Evolutionary conservation across 1,284 basidiomycete species (phyloP).

Genomic region (Tylopilus microsporus): DNA sequence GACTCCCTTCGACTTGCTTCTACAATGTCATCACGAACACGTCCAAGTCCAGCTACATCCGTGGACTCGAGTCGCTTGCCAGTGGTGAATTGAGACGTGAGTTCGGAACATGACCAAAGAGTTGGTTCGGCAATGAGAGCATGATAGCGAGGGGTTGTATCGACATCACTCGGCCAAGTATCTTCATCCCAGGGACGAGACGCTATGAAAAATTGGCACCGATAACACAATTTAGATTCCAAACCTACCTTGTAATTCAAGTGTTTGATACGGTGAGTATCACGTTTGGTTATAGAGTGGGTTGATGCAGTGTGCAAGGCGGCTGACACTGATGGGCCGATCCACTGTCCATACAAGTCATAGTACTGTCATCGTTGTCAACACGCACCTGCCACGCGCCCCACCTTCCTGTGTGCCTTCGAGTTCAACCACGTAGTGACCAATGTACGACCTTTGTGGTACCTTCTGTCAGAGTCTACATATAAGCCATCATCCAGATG

Average conservation of each 20-base stretch:
- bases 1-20: conserved; percentile 67
- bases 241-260: conserved; percentile 82
- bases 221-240: not conserved
- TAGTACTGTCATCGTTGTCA: too few species aligned
- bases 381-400: too few species aligned
- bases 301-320: too few species aligned
- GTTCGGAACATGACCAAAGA: conserved; percentile 90
- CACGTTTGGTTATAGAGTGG: too few species aligned
- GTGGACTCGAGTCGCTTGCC: conserved; percentile 57
- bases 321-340: too few species aligned
- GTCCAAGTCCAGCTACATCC: conserved; percentile 51
- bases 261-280: conserved; percentile 75
- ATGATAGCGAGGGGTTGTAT: conserved; percentile 89
- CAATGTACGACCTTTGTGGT: too few species aligned
- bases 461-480: too few species aligned
- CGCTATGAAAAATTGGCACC: conserved; percentile 47
- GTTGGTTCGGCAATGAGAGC: conserved; percentile 91
- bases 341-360: too few species aligned
- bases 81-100: conserved; percentile 88
- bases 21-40: conserved; percentile 60
- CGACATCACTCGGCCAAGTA: conserved; percentile 82
- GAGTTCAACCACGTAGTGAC: too few species aligned
- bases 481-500: too few species aligned
- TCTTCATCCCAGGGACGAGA: conserved; percentile 77
- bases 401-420: too few species aligned